Conservation (phyloP, 164 flowering plant species). For the Liquidambar formosana region DNA sequence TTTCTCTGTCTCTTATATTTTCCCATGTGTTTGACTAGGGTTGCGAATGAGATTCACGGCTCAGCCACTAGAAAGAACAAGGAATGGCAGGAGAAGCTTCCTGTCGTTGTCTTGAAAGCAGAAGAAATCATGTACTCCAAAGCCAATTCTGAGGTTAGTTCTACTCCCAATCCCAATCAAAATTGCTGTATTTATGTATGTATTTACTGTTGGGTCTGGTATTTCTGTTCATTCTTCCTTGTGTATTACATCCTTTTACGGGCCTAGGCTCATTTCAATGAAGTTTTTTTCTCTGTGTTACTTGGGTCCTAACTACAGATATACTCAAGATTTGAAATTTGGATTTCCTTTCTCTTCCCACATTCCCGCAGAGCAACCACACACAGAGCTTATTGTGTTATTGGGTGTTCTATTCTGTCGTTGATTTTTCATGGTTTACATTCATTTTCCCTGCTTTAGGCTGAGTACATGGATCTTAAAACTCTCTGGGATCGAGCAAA, state of each 20-base stretch:
- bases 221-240: neutral
- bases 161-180: neutral
- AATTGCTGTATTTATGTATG: no score
- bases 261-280: no score
- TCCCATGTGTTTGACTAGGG: slow-evolving; percentile 37
- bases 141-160: slow-evolving; percentile 89
- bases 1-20: slow-evolving; percentile 3
- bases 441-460: slow-evolving; percentile 36
- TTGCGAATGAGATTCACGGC: slow-evolving; percentile 69
- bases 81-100: slow-evolving; percentile 96
- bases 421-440: neutral
- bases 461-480: slow-evolving; percentile 69
- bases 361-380: neutral
- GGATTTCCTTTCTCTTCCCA: neutral
- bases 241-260: no score
- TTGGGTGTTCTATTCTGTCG: neutral
- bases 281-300: neutral
- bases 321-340: neutral
- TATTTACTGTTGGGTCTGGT: neutral
- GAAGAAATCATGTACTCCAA: slow-evolving; percentile 97
- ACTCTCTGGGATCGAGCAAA: slow-evolving; percentile 75
- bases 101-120: slow-evolving; percentile 84
- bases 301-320: neutral
- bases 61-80: slow-evolving; percentile 74
- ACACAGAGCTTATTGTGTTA: neutral